Percentiles rank a stretch among this genome's conserved stretches.
These are phyloP conservation scores for Trichoderma sp. DNA, from an alignment of 2,329 filamentous ascomycete genomes.

Conservation along the genomic window DNA sequence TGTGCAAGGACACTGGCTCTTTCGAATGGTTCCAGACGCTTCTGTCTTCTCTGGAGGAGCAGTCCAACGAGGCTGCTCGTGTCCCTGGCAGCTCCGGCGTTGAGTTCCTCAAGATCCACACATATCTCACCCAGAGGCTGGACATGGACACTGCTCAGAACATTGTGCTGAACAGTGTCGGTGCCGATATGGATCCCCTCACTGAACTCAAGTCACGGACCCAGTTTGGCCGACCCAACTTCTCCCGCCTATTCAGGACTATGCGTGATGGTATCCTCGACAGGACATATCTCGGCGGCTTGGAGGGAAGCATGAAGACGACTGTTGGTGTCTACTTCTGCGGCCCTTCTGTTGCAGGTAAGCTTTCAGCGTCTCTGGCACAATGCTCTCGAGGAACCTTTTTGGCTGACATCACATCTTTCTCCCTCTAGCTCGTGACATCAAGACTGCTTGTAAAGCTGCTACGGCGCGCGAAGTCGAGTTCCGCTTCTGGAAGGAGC, in stretches of 20 bases:
- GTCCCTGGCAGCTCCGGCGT: constrained; percentile 67
- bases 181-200: constrained; percentile 82
- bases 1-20: constrained; percentile 91
- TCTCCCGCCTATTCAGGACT: constrained; percentile 72
- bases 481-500: constrained; percentile 99
- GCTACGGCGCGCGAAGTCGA: constrained; percentile 77
- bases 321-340: constrained; percentile 98
- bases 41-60: constrained; percentile 84
- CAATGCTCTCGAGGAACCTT: neutral
- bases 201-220: constrained; percentile 89
- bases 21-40: constrained; percentile 99
- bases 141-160: constrained; percentile 93
- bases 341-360: constrained; percentile 73
- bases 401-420: constrained; percentile 38
- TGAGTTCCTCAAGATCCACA: constrained; percentile 97
- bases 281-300: constrained; percentile 78
- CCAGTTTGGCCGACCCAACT: constrained; percentile 94
- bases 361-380: constrained; percentile 35
- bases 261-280: constrained; percentile 90
- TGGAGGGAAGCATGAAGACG: constrained; percentile 75
- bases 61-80: constrained; percentile 71
- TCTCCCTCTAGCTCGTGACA: constrained; percentile 67
- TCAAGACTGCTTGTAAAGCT: constrained; percentile 76
- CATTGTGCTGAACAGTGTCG: constrained; percentile 94
- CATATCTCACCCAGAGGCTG: constrained; percentile 91